These are phyloP conservation scores for Peronospora destructor DNA, from an alignment of 352 stramenopile species.

Conservation along the genomic window DNA sequence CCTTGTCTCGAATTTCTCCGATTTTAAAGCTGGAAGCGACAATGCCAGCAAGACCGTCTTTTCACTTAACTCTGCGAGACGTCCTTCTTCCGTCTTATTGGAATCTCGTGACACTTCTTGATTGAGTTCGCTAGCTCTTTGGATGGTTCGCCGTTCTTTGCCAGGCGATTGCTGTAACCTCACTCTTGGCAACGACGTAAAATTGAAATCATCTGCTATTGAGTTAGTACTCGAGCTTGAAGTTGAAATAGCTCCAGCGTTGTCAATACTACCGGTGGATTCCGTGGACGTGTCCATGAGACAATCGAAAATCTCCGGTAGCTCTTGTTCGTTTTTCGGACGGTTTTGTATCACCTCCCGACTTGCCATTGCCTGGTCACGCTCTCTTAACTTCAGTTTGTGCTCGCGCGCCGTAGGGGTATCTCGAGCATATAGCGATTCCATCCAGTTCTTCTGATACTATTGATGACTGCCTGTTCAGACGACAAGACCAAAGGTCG, in stretches of 20 bases:
- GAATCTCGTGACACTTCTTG: neutral
- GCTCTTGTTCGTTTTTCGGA: conserved; percentile 4
- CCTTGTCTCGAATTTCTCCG: conserved; percentile 11
- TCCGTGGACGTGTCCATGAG: conserved; percentile 11
- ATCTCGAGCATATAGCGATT: conserved; percentile 31
- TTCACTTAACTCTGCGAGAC: conserved; percentile 18
- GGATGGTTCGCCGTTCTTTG: conserved; percentile 9
- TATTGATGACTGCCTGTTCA: conserved; percentile 16
- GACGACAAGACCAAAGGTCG: conserved; percentile 6
- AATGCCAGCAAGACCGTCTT: neutral
- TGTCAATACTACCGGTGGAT: neutral
- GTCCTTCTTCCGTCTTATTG: conserved; percentile 21
- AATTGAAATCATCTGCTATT: conserved; percentile 23
- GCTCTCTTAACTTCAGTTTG: conserved; percentile 14
- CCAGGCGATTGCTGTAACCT: conserved; percentile 9
- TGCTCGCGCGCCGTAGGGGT: conserved; percentile 22
- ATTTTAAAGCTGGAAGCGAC: conserved; percentile 1
- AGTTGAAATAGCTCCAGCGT: neutral
- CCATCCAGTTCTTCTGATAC: conserved; percentile 15
- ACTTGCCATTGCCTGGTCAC: conserved; percentile 5
- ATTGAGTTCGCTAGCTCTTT: neutral
- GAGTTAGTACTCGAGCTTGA: conserved; percentile 5
- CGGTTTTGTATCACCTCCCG: conserved; percentile 3
- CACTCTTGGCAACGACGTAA: conserved; percentile 16
- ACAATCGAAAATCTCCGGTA: conserved; percentile 6